These are phyloP conservation scores for Echium plantagineum DNA, from an alignment of 257 asterid species.

Conservation along the genomic window DNA sequence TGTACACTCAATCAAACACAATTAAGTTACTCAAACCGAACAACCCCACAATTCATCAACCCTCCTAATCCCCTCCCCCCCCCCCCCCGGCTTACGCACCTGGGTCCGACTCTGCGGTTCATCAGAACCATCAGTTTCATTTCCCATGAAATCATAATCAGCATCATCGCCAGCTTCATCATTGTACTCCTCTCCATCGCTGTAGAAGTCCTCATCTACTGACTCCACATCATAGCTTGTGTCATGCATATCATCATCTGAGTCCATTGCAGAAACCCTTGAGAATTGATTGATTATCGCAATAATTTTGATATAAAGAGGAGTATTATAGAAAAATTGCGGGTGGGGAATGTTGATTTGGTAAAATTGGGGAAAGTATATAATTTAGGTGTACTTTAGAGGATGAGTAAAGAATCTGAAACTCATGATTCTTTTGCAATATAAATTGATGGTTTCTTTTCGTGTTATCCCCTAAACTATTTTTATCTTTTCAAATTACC, in stretches of 20 bases:
- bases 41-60: not conserved
- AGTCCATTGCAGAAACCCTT: slow-evolving; percentile 37
- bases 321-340: too few species aligned
- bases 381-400: too few species aligned
- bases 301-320: not conserved
- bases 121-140: slow-evolving; percentile 49
- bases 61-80: too few species aligned
- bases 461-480: too few species aligned
- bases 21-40: not conserved
- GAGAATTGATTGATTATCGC: too few species aligned
- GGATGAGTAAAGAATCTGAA: too few species aligned
- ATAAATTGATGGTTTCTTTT: too few species aligned
- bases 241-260: slow-evolving; percentile 94
- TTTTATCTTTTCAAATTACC: too few species aligned
- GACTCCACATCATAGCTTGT: slow-evolving; percentile 49
- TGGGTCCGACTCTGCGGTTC: slow-evolving; percentile 12
- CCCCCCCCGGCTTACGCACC: not conserved
- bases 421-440: too few species aligned
- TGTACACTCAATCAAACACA: not conserved
- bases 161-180: slow-evolving; percentile 41
- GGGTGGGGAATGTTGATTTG: too few species aligned
- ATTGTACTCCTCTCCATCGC: slow-evolving; percentile 47
- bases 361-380: too few species aligned
- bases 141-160: slow-evolving; percentile 52
- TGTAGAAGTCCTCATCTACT: slow-evolving; percentile 58